These are phyloP conservation scores for Ogataea pilisensis DNA, from an alignment of 805 yeast genomes.

Conservation along the genomic window DNA sequence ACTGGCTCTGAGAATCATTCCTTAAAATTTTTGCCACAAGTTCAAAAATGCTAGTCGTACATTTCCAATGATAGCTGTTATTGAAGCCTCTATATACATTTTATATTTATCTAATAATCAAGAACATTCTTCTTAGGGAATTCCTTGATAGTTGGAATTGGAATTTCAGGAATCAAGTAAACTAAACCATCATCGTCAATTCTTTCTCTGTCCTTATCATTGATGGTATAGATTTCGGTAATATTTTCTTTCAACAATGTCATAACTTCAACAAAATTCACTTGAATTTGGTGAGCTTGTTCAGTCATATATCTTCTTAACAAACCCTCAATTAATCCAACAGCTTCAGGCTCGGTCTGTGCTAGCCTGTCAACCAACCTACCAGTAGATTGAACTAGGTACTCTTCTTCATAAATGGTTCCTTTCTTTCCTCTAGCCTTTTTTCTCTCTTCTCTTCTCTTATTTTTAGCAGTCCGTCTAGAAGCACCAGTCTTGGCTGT, in stretches of 20 bases:
- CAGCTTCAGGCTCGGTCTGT: constrained; percentile 71
- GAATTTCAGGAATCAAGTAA: constrained; percentile 72
- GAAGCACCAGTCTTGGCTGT: constrained; percentile 97
- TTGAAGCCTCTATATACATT: too few species aligned
- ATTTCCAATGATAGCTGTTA: too few species aligned
- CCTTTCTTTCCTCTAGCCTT: constrained; percentile 97
- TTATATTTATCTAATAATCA: constrained; percentile 54
- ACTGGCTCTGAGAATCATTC: too few species aligned
- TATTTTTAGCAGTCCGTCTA: constrained; percentile 85
- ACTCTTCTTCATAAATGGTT: constrained; percentile 95
- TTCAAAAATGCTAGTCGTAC: too few species aligned
- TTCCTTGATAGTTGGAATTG: constrained; percentile 60
- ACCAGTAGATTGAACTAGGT: constrained; percentile 81
- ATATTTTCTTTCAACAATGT: constrained; percentile 54
- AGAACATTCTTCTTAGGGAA: constrained; percentile 56
- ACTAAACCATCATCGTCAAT: constrained; percentile 84
- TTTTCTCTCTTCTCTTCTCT: constrained; percentile 92
- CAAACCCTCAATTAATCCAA: constrained; percentile 68
- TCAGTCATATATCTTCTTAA: constrained; percentile 66
- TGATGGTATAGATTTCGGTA: constrained; percentile 72
- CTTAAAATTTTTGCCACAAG: too few species aligned
- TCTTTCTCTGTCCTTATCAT: constrained; percentile 85
- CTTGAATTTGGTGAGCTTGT: constrained; percentile 80
- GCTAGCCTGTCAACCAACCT: constrained; percentile 80
- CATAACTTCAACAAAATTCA: constrained; percentile 54